Percentiles rank a stretch among this genome's conserved stretches.
Evolutionary conservation across 164 flowering plant species (phyloP).

Genomic region (Piper longum): DNA sequence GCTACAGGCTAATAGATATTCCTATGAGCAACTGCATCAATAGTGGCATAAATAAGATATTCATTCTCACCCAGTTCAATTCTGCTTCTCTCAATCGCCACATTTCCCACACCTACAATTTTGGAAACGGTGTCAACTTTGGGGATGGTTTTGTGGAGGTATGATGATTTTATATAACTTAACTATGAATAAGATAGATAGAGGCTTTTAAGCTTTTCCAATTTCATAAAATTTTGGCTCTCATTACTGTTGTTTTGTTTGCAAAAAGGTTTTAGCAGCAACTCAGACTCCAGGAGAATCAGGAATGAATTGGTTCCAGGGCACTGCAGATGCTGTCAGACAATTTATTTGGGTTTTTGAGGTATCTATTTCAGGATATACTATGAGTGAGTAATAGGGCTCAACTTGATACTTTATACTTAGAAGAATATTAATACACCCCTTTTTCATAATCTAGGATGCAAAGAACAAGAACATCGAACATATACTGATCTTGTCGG

Average conservation of each 20-base stretch:
- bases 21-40: not conserved
- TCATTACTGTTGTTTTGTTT: not conserved
- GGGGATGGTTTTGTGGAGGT: conserved; percentile 6
- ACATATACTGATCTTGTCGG: conserved; percentile 21
- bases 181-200: not conserved
- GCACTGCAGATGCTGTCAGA: too few species aligned
- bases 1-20: conserved; percentile 13
- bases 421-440: not conserved
- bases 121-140: conserved; percentile 11
- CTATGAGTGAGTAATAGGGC: not conserved
- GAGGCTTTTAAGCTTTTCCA: not conserved
- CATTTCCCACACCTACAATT: conserved; percentile 7
- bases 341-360: conserved; percentile 11
- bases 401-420: not conserved
- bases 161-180: not conserved
- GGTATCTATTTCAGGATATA: not conserved
- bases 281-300: too few species aligned
- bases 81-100: conserved; percentile 14
- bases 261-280: conserved; percentile 16
- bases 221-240: not conserved
- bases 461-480: conserved; percentile 79
- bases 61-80: conserved; percentile 4
- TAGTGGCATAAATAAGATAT: too few species aligned
- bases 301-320: too few species aligned
- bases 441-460: conserved; percentile 31